These are phyloP conservation scores for Salix suchowensis DNA, from an alignment of 345 rosid genomes.

Conservation along the genomic window DNA sequence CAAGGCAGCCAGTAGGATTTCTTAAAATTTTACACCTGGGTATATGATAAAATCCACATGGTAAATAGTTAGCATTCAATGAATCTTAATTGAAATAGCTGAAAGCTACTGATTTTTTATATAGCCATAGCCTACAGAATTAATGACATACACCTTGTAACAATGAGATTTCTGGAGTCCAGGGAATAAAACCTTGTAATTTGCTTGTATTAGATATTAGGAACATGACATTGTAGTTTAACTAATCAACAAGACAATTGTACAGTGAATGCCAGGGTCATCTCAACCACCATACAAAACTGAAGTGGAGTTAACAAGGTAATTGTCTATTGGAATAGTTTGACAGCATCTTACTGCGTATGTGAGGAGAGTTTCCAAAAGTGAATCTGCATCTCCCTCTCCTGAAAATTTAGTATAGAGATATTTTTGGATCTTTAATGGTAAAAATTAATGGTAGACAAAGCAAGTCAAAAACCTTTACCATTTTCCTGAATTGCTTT, in stretches of 20 bases:
- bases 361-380: constrained; percentile 56
- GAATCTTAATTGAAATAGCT: not conserved
- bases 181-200: too few species aligned
- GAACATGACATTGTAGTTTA: not conserved
- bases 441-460: not conserved
- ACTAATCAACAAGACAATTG: not conserved
- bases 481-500: constrained; percentile 52
- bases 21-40: not conserved
- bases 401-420: constrained; percentile 34
- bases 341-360: constrained; percentile 35
- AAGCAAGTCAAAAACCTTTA: constrained; percentile 14
- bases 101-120: too few species aligned
- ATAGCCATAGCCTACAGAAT: not conserved
- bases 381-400: constrained; percentile 46
- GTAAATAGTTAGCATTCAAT: not conserved
- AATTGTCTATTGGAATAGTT: not conserved
- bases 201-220: too few species aligned
- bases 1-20: not conserved
- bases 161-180: not conserved
- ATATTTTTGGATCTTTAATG: not conserved
- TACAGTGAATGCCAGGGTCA: not conserved
- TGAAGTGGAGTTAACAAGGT: not conserved
- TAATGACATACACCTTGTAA: not conserved
- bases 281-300: not conserved
- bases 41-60: not conserved